Conservation (phyloP, 305 asterid genomes). For the Coffea humblotiana region DNA sequence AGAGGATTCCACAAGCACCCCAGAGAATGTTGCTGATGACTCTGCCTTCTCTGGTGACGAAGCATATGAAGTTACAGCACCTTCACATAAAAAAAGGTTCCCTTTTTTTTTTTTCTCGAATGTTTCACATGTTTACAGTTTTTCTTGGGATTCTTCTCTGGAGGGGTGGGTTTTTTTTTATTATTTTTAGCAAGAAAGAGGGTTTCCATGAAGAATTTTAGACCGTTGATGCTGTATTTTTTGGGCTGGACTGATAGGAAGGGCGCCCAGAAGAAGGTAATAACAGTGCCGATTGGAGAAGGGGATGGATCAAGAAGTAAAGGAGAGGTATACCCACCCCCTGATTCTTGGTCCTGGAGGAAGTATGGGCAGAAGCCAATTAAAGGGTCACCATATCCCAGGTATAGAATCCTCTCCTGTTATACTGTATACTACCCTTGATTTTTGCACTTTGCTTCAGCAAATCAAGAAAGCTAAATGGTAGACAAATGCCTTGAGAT, state of each 20-base stretch:
- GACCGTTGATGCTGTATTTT: background rate
- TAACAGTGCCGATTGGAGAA: conserved; percentile 55
- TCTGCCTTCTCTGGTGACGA: conserved; percentile 59
- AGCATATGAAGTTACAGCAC: conserved; percentile 45
- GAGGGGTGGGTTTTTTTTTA: background rate
- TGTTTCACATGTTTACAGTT: background rate
- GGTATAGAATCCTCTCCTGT: conserved; percentile 40
- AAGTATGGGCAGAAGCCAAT: conserved; percentile 88
- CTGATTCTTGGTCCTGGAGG: conserved; percentile 94
- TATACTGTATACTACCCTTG: background rate
- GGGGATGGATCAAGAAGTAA: conserved; percentile 59
- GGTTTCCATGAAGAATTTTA: background rate
- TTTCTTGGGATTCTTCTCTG: background rate
- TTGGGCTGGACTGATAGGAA: conserved; percentile 33
- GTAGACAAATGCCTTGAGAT: conserved; percentile 8
- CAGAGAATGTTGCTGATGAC: conserved; percentile 45
- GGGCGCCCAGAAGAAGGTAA: conserved; percentile 55
- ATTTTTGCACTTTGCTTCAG: background rate
- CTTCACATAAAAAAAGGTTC: conserved; percentile 70
- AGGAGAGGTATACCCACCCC: conserved; percentile 78
- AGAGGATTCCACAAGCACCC: conserved; percentile 33
- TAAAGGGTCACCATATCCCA: conserved; percentile 81
- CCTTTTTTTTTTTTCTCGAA: background rate
- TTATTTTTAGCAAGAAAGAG: background rate
- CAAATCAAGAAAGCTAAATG: conserved; percentile 1